phyloP scores from a whole-genome alignment of 176 grass and related monocot species.

The Hordeum marinum region DNA sequence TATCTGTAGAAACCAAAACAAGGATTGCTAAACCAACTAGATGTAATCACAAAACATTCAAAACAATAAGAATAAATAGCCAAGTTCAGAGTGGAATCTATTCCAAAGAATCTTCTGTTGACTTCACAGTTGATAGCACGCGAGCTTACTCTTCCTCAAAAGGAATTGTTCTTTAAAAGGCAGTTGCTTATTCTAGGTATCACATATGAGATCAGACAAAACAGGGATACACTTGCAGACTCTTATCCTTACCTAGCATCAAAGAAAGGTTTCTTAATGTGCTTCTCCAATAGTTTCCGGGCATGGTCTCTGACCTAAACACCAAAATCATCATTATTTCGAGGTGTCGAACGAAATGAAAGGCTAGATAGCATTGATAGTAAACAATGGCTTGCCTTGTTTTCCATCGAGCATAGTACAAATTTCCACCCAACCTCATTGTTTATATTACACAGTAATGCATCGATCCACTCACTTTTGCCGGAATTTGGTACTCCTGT shows the following conservation, averaged over 20 bases:
- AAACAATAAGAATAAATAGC: slow-evolving; percentile 5
- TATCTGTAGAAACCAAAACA: slow-evolving; percentile 51
- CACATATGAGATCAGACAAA: slow-evolving; percentile 14
- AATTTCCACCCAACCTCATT: slow-evolving; percentile 78
- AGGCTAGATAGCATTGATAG: slow-evolving; percentile 12
- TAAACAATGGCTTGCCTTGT: slow-evolving; percentile 54
- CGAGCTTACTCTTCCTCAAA: not conserved
- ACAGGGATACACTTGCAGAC: not conserved
- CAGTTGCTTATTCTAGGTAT: not conserved
- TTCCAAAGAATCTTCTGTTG: not conserved
- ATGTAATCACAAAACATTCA: not conserved
- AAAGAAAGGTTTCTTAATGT: slow-evolving; percentile 82
- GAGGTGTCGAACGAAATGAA: not conserved
- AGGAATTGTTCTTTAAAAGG: not conserved
- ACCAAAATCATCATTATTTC: slow-evolving; percentile 20
- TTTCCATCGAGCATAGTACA: slow-evolving; percentile 97
- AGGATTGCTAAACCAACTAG: slow-evolving; percentile 6
- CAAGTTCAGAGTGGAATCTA: not conserved
- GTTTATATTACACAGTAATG: slow-evolving; percentile 91
- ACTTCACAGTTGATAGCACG: not conserved
- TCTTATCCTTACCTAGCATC: slow-evolving; percentile 60
- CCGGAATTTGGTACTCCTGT: slow-evolving; percentile 96
- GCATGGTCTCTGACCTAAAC: slow-evolving; percentile 90
- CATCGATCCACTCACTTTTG: slow-evolving; percentile 99
- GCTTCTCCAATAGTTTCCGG: slow-evolving; percentile 96